These are phyloP conservation scores for Candida boidinii DNA, from an alignment of 805 yeast species.

Conservation along the genomic window DNA sequence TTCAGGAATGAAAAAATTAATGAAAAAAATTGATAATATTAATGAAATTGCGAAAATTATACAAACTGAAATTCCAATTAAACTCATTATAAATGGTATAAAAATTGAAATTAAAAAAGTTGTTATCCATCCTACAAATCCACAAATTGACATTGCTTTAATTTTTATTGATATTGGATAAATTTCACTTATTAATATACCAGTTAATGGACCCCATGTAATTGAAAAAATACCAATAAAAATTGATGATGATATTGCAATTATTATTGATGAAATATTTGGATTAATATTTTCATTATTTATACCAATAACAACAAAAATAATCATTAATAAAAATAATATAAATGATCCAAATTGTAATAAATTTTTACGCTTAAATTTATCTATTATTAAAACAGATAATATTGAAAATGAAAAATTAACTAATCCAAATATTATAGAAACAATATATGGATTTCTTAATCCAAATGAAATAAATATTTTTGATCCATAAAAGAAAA, in stretches of 20 bases:
- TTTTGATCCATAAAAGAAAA: conserved; percentile 58
- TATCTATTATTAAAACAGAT: conserved; percentile 40
- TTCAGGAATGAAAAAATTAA: conserved; percentile 23
- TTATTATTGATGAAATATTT: conserved; percentile 42
- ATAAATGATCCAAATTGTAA: conserved; percentile 39
- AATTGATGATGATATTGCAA: conserved; percentile 45
- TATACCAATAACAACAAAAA: conserved; percentile 49
- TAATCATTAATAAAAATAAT: conserved; percentile 43
- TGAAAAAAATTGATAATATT: conserved; percentile 15
- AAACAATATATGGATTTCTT: conserved; percentile 43
- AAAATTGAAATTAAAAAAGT: conserved; percentile 57
- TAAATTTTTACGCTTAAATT: conserved; percentile 36
- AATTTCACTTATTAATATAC: conserved; percentile 54
- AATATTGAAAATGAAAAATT: conserved; percentile 44
- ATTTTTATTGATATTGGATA: conserved; percentile 56
- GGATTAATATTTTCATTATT: conserved; percentile 18
- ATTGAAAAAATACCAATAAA: conserved; percentile 59
- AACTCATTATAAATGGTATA: conserved; percentile 57
- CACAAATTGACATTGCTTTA: conserved; percentile 45
- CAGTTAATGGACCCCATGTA: conserved; percentile 71
- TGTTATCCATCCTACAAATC: conserved; percentile 56
- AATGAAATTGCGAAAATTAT: conserved; percentile 35
- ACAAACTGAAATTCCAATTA: conserved; percentile 61
- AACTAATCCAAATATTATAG: conserved; percentile 46
- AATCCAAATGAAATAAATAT: conserved; percentile 46